Evolutionary conservation across 2,329 filamentous ascomycete genomes (phyloP).

Genomic region (Cladosporium oxysporum): DNA sequence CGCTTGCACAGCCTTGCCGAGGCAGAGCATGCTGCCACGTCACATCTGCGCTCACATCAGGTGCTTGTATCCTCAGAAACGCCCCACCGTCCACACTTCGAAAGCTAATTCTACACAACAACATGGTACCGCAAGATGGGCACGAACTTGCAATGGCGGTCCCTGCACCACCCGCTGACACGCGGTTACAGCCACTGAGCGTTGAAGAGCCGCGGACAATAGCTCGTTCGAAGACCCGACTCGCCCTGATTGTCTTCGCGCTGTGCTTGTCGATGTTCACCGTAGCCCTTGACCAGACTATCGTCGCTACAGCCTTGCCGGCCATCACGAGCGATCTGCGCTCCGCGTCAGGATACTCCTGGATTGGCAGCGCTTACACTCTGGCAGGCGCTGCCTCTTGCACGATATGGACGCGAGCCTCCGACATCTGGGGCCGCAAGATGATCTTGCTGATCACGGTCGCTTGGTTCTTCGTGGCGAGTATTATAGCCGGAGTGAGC

Average conservation of each 20-base stretch:
- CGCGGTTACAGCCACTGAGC: not conserved
- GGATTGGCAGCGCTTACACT: not conserved
- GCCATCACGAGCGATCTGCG: not conserved
- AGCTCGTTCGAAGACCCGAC: not conserved
- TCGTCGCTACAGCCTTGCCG: not conserved
- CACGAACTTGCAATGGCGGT: no score
- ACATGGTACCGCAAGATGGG: no score
- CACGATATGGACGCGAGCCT: not conserved
- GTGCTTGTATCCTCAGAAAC: not conserved
- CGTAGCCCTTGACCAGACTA: not conserved
- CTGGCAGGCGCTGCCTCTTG: not conserved
- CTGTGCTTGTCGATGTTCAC: constrained; percentile 1
- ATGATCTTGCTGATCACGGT: not conserved
- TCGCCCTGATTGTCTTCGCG: not conserved
- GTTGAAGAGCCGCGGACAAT: not conserved
- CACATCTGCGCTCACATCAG: not conserved
- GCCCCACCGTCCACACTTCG: not conserved
- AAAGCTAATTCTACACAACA: not conserved
- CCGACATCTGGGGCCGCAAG: constrained; percentile 4
- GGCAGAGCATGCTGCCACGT: no score
- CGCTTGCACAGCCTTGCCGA: no score
- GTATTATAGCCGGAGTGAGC: not conserved
- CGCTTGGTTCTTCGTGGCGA: not conserved
- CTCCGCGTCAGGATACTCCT: not conserved
- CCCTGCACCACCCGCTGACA: no score